phyloP scores from a whole-genome alignment of 352 stramenopile species.

The Phytopythium helicoides region DNA sequence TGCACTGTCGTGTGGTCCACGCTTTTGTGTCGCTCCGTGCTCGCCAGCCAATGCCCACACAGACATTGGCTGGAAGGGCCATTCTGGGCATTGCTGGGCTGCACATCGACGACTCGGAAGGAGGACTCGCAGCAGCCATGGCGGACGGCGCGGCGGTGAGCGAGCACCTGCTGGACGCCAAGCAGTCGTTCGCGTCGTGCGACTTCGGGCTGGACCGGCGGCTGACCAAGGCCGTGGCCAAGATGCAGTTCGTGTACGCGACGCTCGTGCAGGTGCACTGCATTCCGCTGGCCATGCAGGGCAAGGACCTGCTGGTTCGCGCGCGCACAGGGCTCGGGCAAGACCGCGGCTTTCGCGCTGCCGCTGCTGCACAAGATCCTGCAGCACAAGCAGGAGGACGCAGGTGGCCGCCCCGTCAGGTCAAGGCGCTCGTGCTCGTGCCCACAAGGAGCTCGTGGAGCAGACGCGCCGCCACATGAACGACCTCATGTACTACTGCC shows the following conservation, averaged over 20 bases:
- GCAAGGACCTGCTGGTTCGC: constrained; percentile 92
- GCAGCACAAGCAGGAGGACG: constrained; percentile 66
- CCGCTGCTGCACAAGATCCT: constrained; percentile 93
- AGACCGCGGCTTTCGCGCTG: constrained; percentile 93
- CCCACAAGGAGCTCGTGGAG: constrained; percentile 96
- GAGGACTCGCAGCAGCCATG: background rate
- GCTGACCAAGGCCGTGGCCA: constrained; percentile 90
- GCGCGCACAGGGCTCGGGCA: constrained; percentile 92
- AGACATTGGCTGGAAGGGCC: no score
- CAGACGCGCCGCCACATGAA: constrained; percentile 91
- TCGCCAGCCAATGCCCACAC: no score
- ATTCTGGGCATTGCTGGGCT: no score
- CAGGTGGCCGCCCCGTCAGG: constrained; percentile 21
- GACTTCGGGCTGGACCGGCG: constrained; percentile 91
- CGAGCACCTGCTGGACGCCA: constrained; percentile 70
- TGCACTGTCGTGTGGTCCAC: no score
- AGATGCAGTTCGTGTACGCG: constrained; percentile 92
- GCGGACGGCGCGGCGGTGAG: constrained; percentile 38
- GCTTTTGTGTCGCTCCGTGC: no score
- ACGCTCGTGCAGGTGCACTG: constrained; percentile 95
- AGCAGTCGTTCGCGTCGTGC: constrained; percentile 75
- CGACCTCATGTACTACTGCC: constrained; percentile 97
- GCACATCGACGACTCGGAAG: no score
- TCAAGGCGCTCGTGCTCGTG: constrained; percentile 94
- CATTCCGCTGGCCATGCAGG: constrained; percentile 91